Evolutionary conservation across 2,329 filamentous ascomycete species (phyloP), one percentile per base, ranked within the genome.

Genomic region (Alternaria metachromatica): DNA sequence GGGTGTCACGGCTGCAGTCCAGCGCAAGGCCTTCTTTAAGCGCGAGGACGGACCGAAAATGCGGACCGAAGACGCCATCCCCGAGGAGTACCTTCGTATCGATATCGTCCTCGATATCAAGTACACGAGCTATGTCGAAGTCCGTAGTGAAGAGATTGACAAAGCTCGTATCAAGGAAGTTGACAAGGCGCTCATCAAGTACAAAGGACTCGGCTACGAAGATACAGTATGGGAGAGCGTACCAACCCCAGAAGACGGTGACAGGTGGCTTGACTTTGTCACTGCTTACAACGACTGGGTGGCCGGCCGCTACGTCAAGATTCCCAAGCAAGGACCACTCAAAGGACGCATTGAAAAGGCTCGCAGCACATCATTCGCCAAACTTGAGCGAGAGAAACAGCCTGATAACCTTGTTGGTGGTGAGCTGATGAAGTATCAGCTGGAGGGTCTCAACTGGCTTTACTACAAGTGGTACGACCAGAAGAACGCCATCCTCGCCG

Each of bases 401-500:
- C 96, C 96, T 0, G 82, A 85, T 1, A 89, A 89, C 13, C 84
- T 98, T 8, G 87, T 87, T 30, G 89, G 92, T 37, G 94, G 94
- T 23, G 88, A 94, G 68, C 84, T 98, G 62, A 98, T 98, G 94
- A 88, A 89, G 33, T 98, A 99, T 74, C 96, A 99, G 77, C 82
- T 96, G 48, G 92, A 97, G 63, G 96, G 96, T 20, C 84, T 97
- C 55, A 97, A 98, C 73, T 99, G 96, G 94, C 87, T 99, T 3
- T 90, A 97, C 63, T 94, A 92, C 78, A 96, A 96, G 76, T 98
- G 93, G 84, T 92, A 94, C 72, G 85, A 87, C 55, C 86, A 90
- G 70, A 90, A 92, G 75, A 98, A 96, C 73, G 92, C 94, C 26
- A 95, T 98, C 62, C 87, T 98, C 7, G 96, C 96, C 0, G 96